phyloP scores from a whole-genome alignment of 1,139 yeast genomes.

The Diutina mesorugosa region DNA sequence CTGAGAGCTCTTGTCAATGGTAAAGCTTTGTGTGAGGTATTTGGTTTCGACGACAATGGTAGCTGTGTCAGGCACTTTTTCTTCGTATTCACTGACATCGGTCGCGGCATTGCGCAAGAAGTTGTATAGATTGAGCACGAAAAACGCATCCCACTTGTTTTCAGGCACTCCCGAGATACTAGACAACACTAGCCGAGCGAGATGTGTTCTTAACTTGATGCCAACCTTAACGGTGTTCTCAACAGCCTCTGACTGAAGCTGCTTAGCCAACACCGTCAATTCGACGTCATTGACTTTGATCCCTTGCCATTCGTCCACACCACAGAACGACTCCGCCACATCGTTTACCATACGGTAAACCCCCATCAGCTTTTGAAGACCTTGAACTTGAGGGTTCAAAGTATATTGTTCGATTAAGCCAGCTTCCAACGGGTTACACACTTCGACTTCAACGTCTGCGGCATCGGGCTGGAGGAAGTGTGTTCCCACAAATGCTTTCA shows the following conservation, averaged over 20 bases:
- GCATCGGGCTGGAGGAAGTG: not conserved
- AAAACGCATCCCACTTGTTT: not conserved
- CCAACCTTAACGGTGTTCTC: not conserved
- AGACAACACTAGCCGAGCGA: not conserved
- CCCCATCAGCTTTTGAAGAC: not conserved
- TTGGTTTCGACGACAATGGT: not conserved
- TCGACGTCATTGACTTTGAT: not conserved
- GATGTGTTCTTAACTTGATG: not conserved
- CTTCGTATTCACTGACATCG: not conserved
- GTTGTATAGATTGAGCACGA: not conserved
- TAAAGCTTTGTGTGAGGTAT: not conserved
- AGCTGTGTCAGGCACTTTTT: not conserved
- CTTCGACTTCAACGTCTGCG: not conserved
- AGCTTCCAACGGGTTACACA: not conserved
- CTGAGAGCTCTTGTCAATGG: not conserved
- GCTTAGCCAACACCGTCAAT: not conserved
- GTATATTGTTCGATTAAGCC: not conserved
- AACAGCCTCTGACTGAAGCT: not conserved
- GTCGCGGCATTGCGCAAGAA: not conserved
- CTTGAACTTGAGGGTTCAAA: not conserved
- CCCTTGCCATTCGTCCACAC: not conserved
- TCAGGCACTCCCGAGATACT: not conserved
- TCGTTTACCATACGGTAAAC: not conserved
- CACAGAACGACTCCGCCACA: not conserved
- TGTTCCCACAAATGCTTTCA: not conserved